A percentile compares a stretch with the other conserved stretches of the same genome.
phyloP scores from a whole-genome alignment of 2,329 filamentous ascomycete genomes.

The Colletotrichum eremochloae region DNA sequence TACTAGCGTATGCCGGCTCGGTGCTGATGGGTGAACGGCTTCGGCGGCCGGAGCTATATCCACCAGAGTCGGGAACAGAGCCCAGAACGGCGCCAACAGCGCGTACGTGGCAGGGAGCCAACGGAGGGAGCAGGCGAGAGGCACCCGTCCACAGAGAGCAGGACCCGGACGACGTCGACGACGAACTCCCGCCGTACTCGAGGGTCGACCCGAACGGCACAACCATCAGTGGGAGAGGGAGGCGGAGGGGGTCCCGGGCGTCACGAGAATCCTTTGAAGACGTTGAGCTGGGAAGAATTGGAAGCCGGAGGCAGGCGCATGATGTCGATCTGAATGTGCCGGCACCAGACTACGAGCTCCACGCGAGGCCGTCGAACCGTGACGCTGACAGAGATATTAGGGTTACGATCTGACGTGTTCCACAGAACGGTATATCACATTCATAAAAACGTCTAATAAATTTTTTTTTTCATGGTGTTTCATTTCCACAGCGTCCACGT shows the following conservation, averaged over 20 bases:
- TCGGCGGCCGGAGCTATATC: slow-evolving; percentile 21
- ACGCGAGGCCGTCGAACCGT: not conserved
- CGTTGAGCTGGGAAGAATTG: not conserved
- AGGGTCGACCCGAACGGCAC: slow-evolving; percentile 27
- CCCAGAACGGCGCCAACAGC: not conserved
- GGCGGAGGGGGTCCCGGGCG: not conserved
- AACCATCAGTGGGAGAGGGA: not conserved
- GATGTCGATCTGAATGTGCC: not conserved
- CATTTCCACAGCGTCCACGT: not conserved
- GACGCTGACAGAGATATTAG: not conserved
- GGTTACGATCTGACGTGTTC: not conserved
- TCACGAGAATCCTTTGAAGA: not conserved
- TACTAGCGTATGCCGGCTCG: slow-evolving; percentile 4
- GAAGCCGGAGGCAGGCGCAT: not conserved
- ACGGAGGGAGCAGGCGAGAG: not conserved
- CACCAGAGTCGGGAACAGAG: slow-evolving; percentile 21
- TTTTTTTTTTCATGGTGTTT: not conserved
- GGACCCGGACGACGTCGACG: slow-evolving; percentile 5
- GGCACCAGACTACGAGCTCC: slow-evolving; percentile 11
- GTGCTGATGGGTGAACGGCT: slow-evolving; percentile 18
- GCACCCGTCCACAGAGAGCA: slow-evolving; percentile 12
- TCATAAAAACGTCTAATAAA: not conserved
- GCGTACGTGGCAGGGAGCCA: not conserved
- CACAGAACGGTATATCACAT: not conserved
- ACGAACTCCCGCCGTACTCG: slow-evolving; percentile 31